Percentiles rank a stretch among this genome's conserved stretches.
phyloP scores from a whole-genome alignment of 2,329 filamentous ascomycete species.

The Fusarium falciforme region DNA sequence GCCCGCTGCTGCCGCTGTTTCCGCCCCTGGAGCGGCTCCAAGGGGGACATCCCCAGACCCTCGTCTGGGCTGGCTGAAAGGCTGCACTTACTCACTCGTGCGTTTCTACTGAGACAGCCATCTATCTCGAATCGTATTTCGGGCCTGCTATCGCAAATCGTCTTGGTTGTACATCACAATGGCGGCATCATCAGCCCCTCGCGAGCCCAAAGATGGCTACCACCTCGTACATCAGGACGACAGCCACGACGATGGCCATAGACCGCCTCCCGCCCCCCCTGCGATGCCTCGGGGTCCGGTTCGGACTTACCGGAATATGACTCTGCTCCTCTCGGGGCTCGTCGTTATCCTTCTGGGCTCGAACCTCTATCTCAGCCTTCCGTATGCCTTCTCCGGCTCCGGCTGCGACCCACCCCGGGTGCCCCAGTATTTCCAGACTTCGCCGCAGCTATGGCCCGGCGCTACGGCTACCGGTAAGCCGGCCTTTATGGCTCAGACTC shows the following conservation, averaged over 20 bases:
- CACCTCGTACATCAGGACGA: constrained; percentile 50
- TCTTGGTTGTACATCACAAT: constrained; percentile 17
- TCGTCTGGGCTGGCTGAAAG: neutral
- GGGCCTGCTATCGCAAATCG: neutral
- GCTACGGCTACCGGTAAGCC: constrained; percentile 77
- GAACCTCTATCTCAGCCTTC: constrained; percentile 52
- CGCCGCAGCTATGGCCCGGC: constrained; percentile 69
- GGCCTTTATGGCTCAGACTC: constrained; percentile 78
- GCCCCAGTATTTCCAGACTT: constrained; percentile 73
- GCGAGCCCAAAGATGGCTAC: constrained; percentile 42
- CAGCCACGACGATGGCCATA: constrained; percentile 28
- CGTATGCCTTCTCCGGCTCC: constrained; percentile 44
- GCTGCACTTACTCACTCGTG: neutral
- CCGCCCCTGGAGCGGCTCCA: constrained; percentile 6
- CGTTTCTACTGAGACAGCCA: constrained; percentile 9
- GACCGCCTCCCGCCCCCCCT: constrained; percentile 23
- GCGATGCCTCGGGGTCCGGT: constrained; percentile 35
- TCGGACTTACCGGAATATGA: constrained; percentile 46
- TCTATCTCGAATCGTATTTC: neutral
- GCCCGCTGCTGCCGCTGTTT: neutral
- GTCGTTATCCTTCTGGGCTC: constrained; percentile 52
- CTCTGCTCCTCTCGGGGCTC: constrained; percentile 47
- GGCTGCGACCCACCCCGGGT: constrained; percentile 53
- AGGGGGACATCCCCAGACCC: constrained; percentile 20
- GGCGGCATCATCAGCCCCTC: constrained; percentile 30